Conservation (phyloP, 805 yeast genomes). For the Ogataea zsoltii region DNA sequence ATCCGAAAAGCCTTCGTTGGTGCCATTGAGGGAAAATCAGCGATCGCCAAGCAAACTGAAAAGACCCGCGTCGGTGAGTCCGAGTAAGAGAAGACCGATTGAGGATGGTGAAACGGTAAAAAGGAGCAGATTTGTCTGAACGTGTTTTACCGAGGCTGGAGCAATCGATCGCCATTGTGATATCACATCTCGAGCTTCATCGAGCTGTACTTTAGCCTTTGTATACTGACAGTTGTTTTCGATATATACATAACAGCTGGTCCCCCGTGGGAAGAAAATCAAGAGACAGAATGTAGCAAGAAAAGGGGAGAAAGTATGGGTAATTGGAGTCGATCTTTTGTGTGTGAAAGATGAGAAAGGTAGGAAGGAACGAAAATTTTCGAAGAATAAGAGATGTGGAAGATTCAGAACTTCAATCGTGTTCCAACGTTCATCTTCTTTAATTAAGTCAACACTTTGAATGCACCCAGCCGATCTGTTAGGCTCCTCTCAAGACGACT, state of each 20-base stretch:
- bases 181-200: too few species aligned
- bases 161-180: too few species aligned
- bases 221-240: not conserved
- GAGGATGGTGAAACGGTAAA: not conserved
- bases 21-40: not conserved
- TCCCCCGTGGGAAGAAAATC: not conserved
- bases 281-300: constrained; percentile 2
- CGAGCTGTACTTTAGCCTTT: too few species aligned
- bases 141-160: too few species aligned
- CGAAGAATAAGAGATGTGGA: not conserved
- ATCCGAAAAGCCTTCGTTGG: not conserved
- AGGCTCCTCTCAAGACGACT: too few species aligned
- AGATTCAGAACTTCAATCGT: not conserved
- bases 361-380: too few species aligned
- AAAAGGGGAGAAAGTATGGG: not conserved
- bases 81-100: not conserved
- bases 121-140: not conserved
- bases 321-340: not conserved
- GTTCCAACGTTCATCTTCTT: not conserved
- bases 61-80: not conserved
- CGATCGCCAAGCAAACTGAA: not conserved
- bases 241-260: not conserved
- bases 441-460: too few species aligned
- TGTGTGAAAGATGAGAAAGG: not conserved
- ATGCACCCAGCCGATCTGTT: too few species aligned